A percentile compares a stretch with the other conserved stretches of the same genome.
Evolutionary conservation across 2,329 filamentous ascomycete species (phyloP).

Genomic region (Pestalotiopsis sp.): DNA sequence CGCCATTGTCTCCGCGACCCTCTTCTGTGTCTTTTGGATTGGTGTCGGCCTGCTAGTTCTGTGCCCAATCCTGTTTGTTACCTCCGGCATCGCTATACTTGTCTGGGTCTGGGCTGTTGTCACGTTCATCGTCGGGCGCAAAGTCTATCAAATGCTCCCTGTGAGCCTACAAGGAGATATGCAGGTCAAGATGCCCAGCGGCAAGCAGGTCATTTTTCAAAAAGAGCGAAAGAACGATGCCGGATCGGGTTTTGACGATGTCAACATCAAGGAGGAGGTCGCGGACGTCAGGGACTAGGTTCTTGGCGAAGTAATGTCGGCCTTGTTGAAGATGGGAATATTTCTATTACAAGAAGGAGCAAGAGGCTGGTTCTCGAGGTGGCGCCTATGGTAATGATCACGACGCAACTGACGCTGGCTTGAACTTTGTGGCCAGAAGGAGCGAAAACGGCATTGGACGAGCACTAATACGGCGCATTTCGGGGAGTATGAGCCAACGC

Average conservation of each 20-base stretch:
- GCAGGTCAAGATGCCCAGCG: slow-evolving; percentile 15
- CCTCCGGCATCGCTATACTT: slow-evolving; percentile 62
- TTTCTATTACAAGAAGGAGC: slow-evolving; percentile 21
- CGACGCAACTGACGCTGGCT: too few relatives aligned
- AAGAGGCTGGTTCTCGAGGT: slow-evolving; percentile 13
- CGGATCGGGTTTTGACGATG: slow-evolving; percentile 13
- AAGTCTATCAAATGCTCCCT: slow-evolving; percentile 40
- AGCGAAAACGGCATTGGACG: neutral
- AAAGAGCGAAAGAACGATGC: slow-evolving; percentile 12
- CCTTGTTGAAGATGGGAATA: slow-evolving; percentile 22
- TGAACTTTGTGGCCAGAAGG: neutral
- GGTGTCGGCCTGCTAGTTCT: slow-evolving; percentile 69
- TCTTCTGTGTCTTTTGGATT: slow-evolving; percentile 70
- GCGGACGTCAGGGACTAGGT: slow-evolving; percentile 31
- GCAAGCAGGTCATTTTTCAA: slow-evolving; percentile 27
- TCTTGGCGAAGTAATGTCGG: slow-evolving; percentile 25
- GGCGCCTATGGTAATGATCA: slow-evolving; percentile 7
- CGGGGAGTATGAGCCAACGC: neutral
- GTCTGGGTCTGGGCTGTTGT: slow-evolving; percentile 70
- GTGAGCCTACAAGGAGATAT: slow-evolving; percentile 18
- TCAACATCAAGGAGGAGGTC: slow-evolving; percentile 25
- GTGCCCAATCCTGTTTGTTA: slow-evolving; percentile 69
- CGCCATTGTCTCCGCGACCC: slow-evolving; percentile 61
- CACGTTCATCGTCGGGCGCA: slow-evolving; percentile 54
- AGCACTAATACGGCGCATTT: neutral